These are phyloP conservation scores for Ogataea nakhonphanomensis DNA, from an alignment of 805 yeast species.

Conservation along the genomic window DNA sequence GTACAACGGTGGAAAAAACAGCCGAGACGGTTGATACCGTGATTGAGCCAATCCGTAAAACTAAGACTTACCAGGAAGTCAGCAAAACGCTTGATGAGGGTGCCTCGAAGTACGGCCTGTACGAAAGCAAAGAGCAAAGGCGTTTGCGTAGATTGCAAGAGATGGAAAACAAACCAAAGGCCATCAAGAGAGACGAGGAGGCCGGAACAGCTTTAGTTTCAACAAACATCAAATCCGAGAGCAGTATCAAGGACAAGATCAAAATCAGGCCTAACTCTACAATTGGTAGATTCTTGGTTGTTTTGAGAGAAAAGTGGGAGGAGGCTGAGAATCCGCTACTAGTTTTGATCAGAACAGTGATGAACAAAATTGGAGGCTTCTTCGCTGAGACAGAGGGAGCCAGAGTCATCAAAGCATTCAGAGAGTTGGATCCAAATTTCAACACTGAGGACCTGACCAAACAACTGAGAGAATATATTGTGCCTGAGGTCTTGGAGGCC, in stretches of 20 bases:
- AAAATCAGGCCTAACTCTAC: constrained; percentile 65
- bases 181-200: constrained; percentile 71
- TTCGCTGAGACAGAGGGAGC: constrained; percentile 97
- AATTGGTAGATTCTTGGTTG: constrained; percentile 61
- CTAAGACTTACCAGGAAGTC: constrained; percentile 85
- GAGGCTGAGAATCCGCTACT: constrained; percentile 92
- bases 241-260: constrained; percentile 48
- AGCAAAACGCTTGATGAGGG: constrained; percentile 90
- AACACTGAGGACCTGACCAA: constrained; percentile 71
- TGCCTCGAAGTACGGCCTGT: constrained; percentile 89
- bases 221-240: constrained; percentile 71
- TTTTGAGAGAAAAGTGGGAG: constrained; percentile 73
- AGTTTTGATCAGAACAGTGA: constrained; percentile 70
- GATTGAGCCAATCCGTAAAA: constrained; percentile 90
- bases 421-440: constrained; percentile 86
- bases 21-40: constrained; percentile 83
- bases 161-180: constrained; percentile 52
- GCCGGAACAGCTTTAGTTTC: constrained; percentile 83
- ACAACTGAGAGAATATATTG: constrained; percentile 84
- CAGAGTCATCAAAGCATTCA: constrained; percentile 81
- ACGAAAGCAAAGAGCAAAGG: constrained; percentile 80
- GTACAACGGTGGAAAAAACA: constrained; percentile 75
- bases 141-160: constrained; percentile 64
- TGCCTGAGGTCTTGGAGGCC: constrained; percentile 95
- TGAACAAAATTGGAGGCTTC: constrained; percentile 79